These are phyloP conservation scores for Alopecurus myosuroides DNA, from an alignment of 176 grass and related monocot species.

Conservation along the genomic window DNA sequence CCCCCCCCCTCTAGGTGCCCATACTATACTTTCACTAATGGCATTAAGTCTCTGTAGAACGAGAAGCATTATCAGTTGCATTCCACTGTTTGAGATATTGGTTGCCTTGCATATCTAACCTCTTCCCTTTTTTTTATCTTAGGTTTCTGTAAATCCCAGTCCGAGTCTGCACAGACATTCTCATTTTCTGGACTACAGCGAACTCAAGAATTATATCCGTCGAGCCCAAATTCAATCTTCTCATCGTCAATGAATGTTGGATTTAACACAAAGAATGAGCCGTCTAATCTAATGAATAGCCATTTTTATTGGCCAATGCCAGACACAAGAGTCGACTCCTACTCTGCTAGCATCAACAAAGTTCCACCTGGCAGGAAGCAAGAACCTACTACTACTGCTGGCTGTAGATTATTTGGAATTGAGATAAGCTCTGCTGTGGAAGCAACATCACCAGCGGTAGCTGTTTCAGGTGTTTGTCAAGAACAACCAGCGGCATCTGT, in stretches of 20 bases:
- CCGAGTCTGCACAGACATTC: slow-evolving; percentile 41
- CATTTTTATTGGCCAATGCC: slow-evolving; percentile 50
- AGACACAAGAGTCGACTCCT: slow-evolving; percentile 35
- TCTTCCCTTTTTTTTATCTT: slow-evolving; percentile 35
- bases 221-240: slow-evolving; percentile 31
- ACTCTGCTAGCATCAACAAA: slow-evolving; percentile 40
- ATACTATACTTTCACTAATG: no score
- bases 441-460: slow-evolving; percentile 13
- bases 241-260: slow-evolving; percentile 36
- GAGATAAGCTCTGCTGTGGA: slow-evolving; percentile 56
- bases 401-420: slow-evolving; percentile 92
- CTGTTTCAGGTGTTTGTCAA: slow-evolving; percentile 31
- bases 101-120: slow-evolving; percentile 4
- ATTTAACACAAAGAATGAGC: slow-evolving; percentile 43
- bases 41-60: neutral
- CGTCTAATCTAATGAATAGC: slow-evolving; percentile 22
- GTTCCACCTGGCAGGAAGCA: slow-evolving; percentile 46
- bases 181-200: slow-evolving; percentile 59
- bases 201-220: slow-evolving; percentile 42
- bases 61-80: neutral
- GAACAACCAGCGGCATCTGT: slow-evolving; percentile 35
- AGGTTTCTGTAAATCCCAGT: slow-evolving; percentile 76
- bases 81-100: neutral
- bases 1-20: no score
- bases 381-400: slow-evolving; percentile 34